phyloP scores from a whole-genome alignment of 495 filamentous ascomycete genomes.

The Penicillium verhagenii region DNA sequence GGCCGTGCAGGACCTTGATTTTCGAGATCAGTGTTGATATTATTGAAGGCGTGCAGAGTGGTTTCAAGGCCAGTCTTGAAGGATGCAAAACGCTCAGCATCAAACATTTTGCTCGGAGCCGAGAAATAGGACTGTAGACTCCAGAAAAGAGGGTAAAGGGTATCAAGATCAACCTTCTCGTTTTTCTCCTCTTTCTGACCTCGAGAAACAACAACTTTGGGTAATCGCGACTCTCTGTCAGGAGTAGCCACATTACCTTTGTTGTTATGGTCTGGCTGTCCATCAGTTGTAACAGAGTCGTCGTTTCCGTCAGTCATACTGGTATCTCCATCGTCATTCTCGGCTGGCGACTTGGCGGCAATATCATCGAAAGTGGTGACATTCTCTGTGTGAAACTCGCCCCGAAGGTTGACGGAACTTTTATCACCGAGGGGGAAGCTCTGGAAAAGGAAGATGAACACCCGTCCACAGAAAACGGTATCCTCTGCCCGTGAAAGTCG shows the following conservation, averaged over 20 bases:
- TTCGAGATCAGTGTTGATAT: slow-evolving; percentile 68
- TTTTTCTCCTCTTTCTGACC: slow-evolving; percentile 41
- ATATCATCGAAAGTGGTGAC: slow-evolving; percentile 78
- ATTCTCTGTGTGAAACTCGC: slow-evolving; percentile 96
- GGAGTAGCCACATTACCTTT: slow-evolving; percentile 18
- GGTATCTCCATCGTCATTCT: slow-evolving; percentile 49
- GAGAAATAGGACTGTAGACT: slow-evolving; percentile 87
- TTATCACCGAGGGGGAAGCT: slow-evolving; percentile 94
- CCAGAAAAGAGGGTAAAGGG: slow-evolving; percentile 93
- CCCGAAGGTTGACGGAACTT: slow-evolving; percentile 93
- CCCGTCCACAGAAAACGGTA: slow-evolving; percentile 92
- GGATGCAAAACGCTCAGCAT: slow-evolving; percentile 61
- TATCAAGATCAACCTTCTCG: slow-evolving; percentile 58
- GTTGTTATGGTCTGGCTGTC: slow-evolving; percentile 15
- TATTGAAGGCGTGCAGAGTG: slow-evolving; percentile 76
- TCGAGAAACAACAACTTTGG: slow-evolving; percentile 55
- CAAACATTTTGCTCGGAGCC: slow-evolving; percentile 79
- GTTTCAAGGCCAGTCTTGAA: slow-evolving; percentile 78
- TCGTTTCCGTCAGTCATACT: slow-evolving; percentile 63
- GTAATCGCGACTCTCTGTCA: slow-evolving; percentile 26
- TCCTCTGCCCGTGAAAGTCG: slow-evolving; percentile 91
- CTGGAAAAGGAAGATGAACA: slow-evolving; percentile 97
- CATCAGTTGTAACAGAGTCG: slow-evolving; percentile 14
- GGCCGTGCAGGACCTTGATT: slow-evolving; percentile 47
- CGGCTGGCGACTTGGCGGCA: slow-evolving; percentile 19